phyloP scores from a whole-genome alignment of 345 rosid species.

The Linum lewisii region DNA sequence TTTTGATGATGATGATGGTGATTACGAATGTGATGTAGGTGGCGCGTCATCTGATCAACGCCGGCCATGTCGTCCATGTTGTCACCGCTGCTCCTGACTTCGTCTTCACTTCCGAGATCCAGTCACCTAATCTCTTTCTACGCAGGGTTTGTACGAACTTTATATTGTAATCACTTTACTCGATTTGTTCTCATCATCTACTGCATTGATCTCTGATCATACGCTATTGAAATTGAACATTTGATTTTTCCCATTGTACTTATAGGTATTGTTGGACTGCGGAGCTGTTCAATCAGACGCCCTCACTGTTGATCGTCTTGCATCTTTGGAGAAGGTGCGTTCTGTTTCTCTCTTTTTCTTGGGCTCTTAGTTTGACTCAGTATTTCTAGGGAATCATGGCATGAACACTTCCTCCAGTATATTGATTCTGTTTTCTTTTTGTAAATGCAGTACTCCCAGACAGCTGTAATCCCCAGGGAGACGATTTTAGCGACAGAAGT shows the following conservation, averaged over 20 bases:
- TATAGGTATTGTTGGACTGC: conserved; percentile 80
- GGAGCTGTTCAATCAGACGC: conserved; percentile 99
- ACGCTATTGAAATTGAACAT: too few relatives aligned
- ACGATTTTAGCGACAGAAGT: conserved; percentile 74
- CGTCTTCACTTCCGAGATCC: conserved; percentile 4
- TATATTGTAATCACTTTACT: too few relatives aligned
- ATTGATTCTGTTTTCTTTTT: neutral
- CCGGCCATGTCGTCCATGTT: conserved; percentile 1
- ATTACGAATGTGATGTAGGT: too few relatives aligned
- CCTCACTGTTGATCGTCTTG: conserved; percentile 95
- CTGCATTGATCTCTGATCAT: too few relatives aligned
- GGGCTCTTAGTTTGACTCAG: neutral
- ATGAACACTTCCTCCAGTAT: too few relatives aligned
- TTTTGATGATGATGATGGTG: too few relatives aligned
- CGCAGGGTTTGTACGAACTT: neutral
- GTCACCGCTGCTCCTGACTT: neutral
- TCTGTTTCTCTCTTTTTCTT: too few relatives aligned
- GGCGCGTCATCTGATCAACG: neutral
- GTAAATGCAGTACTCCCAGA: conserved; percentile 67
- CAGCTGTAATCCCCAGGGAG: conserved; percentile 85
- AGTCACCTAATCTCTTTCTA: neutral
- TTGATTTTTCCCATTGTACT: too few relatives aligned
- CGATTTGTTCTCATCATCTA: too few relatives aligned
- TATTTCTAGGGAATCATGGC: too few relatives aligned
- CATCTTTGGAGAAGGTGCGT: conserved; percentile 78